Evolutionary conservation across 164 flowering plant genomes (phyloP).

Genomic region (Litsea cubeba): DNA sequence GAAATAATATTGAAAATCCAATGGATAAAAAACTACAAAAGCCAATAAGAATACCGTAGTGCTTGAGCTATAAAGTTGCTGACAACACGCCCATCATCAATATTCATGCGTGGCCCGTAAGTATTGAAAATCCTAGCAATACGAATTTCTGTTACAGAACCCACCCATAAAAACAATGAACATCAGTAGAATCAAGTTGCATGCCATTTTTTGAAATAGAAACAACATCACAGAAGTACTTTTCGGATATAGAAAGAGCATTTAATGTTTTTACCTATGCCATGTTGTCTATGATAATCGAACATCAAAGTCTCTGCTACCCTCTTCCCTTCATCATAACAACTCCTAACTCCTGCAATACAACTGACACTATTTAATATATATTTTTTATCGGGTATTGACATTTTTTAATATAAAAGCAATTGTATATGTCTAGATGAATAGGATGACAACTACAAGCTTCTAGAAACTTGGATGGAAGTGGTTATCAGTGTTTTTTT

Average conservation of each 20-base stretch:
- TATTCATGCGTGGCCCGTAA: constrained; percentile 83
- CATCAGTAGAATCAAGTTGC: background rate
- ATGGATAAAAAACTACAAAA: background rate
- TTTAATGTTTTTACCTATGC: constrained; percentile 43
- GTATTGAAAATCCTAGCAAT: constrained; percentile 84
- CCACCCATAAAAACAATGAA: background rate
- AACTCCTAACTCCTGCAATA: constrained; percentile 64
- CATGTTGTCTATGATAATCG: constrained; percentile 85
- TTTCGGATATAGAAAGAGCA: background rate
- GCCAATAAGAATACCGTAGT: constrained; percentile 36
- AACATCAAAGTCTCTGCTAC: constrained; percentile 89
- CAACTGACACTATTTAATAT: background rate
- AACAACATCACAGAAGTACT: background rate
- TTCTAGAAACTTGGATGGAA: too few relatives aligned
- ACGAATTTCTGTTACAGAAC: constrained; percentile 45
- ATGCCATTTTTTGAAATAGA: background rate
- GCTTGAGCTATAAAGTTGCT: constrained; percentile 91
- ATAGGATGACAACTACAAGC: background rate
- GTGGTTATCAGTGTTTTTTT: background rate
- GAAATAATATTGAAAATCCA: background rate
- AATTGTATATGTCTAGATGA: background rate
- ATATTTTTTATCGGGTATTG: too few relatives aligned
- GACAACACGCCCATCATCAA: constrained; percentile 89
- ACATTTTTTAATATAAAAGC: background rate
- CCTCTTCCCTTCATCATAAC: constrained; percentile 87